These are phyloP conservation scores for Drosera spatulata DNA, from an alignment of 179 eudicot species.

Conservation along the genomic window DNA sequence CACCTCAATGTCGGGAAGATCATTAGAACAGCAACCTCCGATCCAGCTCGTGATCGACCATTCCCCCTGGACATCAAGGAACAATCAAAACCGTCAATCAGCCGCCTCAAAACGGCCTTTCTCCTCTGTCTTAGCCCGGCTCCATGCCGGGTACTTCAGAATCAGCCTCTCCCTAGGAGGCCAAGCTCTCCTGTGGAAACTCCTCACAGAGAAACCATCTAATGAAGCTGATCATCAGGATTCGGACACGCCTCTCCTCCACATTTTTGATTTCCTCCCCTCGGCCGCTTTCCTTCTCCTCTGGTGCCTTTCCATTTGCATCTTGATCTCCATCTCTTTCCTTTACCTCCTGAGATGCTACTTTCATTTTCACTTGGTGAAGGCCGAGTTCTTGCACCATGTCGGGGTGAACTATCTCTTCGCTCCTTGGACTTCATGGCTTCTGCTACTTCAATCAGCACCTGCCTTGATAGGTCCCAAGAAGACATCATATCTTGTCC, in stretches of 20 bases:
- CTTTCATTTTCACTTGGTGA: slow-evolving; percentile 39
- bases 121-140: slow-evolving; percentile 21
- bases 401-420: slow-evolving; percentile 62
- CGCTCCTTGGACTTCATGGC: slow-evolving; percentile 72
- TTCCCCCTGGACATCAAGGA: slow-evolving; percentile 7
- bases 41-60: slow-evolving; percentile 29
- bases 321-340: slow-evolving; percentile 24
- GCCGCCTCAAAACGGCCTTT: slow-evolving; percentile 14
- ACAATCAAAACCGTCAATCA: slow-evolving; percentile 1
- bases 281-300: slow-evolving; percentile 24
- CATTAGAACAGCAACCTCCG: slow-evolving; percentile 18
- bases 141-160: slow-evolving; percentile 77
- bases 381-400: slow-evolving; percentile 45
- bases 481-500: slow-evolving; percentile 9
- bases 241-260: slow-evolving; percentile 10
- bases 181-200: slow-evolving; percentile 61
- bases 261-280: slow-evolving; percentile 23
- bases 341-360: slow-evolving; percentile 46
- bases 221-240: background rate
- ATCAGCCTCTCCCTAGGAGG: slow-evolving; percentile 52
- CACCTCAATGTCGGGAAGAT: slow-evolving; percentile 12
- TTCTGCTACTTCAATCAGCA: slow-evolving; percentile 43
- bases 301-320: slow-evolving; percentile 36
- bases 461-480: slow-evolving; percentile 21
- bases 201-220: slow-evolving; percentile 22